Evolutionary conservation across 2,329 filamentous ascomycete species (phyloP).

Genomic region (Chaetomium globosum): DNA sequence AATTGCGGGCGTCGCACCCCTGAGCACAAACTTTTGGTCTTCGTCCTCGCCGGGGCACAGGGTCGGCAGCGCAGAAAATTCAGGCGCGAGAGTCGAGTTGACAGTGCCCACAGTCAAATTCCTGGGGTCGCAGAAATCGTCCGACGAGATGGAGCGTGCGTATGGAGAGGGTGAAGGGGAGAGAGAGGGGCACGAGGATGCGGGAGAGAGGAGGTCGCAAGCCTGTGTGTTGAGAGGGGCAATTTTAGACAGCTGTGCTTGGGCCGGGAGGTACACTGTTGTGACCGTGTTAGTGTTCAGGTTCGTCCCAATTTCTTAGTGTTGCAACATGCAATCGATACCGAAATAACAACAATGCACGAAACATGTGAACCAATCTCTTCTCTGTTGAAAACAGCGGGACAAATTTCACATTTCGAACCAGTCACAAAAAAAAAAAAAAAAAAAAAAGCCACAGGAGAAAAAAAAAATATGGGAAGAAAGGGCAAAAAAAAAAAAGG

Average conservation of each 20-base stretch:
- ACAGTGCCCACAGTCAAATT: slow-evolving; percentile 74
- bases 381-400: not conserved
- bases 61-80: slow-evolving; percentile 67
- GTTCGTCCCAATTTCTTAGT: slow-evolving; percentile 23
- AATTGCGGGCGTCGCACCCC: slow-evolving; percentile 50
- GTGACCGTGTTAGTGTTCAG: slow-evolving; percentile 42
- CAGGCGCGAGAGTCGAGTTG: slow-evolving; percentile 55
- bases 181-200: slow-evolving; percentile 80
- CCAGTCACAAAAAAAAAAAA: not conserved
- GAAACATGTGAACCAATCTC: not conserved
- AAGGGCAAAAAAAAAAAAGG: slow-evolving; percentile 5
- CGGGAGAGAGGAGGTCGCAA: slow-evolving; percentile 73
- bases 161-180: slow-evolving; percentile 85
- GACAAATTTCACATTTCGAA: not conserved
- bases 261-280: slow-evolving; percentile 52
- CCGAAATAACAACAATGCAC: not conserved
- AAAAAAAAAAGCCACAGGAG: slow-evolving; percentile 14
- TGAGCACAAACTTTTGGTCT: slow-evolving; percentile 51
- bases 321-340: not conserved
- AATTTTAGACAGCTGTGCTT: slow-evolving; percentile 51
- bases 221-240: slow-evolving; percentile 63
- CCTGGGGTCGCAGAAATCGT: slow-evolving; percentile 89
- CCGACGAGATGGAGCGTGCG: slow-evolving; percentile 66
- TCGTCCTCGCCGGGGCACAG: slow-evolving; percentile 67
- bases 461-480: too few species aligned